These are phyloP conservation scores for Macaranga tanarius DNA, from an alignment of 441 rosid species.

Conservation along the genomic window DNA sequence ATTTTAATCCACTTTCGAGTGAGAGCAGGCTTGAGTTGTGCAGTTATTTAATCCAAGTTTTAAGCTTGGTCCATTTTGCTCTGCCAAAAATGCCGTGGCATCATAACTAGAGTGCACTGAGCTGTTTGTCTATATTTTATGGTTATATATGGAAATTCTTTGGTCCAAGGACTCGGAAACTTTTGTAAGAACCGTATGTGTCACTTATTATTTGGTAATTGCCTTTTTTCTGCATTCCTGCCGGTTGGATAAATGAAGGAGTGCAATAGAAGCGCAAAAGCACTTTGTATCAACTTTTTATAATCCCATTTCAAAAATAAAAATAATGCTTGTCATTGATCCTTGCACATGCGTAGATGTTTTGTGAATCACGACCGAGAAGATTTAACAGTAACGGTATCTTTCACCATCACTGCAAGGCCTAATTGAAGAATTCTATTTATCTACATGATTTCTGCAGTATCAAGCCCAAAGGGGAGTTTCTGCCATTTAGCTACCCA, in stretches of 20 bases:
- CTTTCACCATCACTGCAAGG: not conserved
- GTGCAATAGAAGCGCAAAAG: not conserved
- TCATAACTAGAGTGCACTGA: constrained; percentile 6
- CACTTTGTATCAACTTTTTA: not conserved
- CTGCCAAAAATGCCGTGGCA: not conserved
- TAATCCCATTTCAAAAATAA: not conserved
- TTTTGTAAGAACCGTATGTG: not conserved
- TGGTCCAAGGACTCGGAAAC: not conserved
- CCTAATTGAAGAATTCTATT: not conserved
- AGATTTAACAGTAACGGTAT: not conserved
- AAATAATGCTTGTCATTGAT: not conserved
- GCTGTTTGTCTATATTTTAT: constrained; percentile 12
- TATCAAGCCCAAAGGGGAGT: no score
- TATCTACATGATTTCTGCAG: no score
- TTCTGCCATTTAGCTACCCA: no score
- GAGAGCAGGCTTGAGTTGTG: not conserved
- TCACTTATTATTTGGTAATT: constrained; percentile 7
- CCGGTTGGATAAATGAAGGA: not conserved
- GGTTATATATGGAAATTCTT: constrained; percentile 4
- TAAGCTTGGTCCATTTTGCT: not conserved
- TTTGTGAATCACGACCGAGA: not conserved
- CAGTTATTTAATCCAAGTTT: not conserved
- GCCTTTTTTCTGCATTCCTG: not conserved
- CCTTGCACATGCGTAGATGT: not conserved
- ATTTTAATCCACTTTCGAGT: not conserved